Conservation (phyloP, 768 basidiomycete genomes). For the Suillus decipiens region DNA sequence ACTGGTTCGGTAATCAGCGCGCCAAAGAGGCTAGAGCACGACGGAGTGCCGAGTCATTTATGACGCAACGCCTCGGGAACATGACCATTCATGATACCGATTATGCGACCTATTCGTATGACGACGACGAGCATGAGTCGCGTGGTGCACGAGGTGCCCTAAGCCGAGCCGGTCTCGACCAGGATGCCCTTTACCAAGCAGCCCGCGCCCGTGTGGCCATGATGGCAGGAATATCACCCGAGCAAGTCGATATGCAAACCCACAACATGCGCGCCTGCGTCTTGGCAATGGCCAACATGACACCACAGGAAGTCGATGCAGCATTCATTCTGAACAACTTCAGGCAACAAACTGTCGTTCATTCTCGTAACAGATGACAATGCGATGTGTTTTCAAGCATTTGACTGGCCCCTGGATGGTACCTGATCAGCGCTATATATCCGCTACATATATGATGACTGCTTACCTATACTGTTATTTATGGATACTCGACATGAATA, state of each 20-base stretch:
- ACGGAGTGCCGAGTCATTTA: background rate
- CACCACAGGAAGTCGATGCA: constrained; percentile 1
- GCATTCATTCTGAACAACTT: constrained; percentile 3
- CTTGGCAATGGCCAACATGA: background rate
- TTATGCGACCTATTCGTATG: background rate
- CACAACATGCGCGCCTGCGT: background rate
- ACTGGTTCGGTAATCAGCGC: constrained; percentile 10
- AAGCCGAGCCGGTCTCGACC: background rate
- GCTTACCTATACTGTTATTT: background rate
- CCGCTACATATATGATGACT: background rate
- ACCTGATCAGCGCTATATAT: background rate
- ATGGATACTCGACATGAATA: background rate
- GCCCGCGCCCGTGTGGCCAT: background rate
- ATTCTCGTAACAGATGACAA: too few species aligned
- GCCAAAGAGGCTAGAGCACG: background rate
- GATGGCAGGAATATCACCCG: background rate
- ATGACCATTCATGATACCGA: background rate
- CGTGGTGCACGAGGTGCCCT: background rate
- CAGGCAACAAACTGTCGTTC: background rate
- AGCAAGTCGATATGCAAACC: background rate
- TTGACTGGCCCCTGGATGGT: background rate
- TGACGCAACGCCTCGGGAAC: background rate
- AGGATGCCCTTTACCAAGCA: background rate
- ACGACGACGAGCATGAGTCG: background rate
- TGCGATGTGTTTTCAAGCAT: background rate